These are phyloP conservation scores for Neonectria faginata DNA, from an alignment of 2,329 filamentous ascomycete genomes.

Conservation along the genomic window DNA sequence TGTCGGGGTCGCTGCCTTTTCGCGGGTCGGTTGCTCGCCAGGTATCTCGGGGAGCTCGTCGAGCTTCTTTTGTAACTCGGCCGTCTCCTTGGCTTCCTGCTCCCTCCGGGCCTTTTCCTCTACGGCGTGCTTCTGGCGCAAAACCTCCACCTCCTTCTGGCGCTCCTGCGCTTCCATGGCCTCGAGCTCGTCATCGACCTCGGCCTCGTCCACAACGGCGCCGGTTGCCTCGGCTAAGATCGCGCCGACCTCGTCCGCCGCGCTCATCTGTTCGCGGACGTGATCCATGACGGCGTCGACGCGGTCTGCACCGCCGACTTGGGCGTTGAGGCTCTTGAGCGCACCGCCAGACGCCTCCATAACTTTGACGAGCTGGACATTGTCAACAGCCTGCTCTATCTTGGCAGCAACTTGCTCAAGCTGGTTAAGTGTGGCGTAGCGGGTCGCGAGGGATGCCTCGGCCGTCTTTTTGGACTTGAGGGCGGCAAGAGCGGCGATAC, in stretches of 20 bases:
- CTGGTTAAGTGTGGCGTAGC: conserved; percentile 80
- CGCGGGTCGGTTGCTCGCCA: conserved; percentile 49
- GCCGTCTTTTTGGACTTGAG: conserved; percentile 86
- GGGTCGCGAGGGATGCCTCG: conserved; percentile 77
- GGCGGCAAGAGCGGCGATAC: conserved; percentile 78
- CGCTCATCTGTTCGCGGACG: conserved; percentile 82
- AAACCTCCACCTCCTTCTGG: conserved; percentile 63
- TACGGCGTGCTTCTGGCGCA: conserved; percentile 57
- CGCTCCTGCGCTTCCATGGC: conserved; percentile 73
- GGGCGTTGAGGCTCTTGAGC: conserved; percentile 77
- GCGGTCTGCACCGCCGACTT: conserved; percentile 80
- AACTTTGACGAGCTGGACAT: conserved; percentile 83
- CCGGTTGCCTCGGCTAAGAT: conserved; percentile 75
- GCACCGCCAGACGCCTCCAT: conserved; percentile 84
- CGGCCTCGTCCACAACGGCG: conserved; percentile 76
- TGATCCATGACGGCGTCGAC: conserved; percentile 82
- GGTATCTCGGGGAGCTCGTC: conserved; percentile 61
- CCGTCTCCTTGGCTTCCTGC: conserved; percentile 58
- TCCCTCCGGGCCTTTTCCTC: conserved; percentile 56
- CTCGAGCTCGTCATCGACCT: conserved; percentile 89
- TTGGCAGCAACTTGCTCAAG: conserved; percentile 86
- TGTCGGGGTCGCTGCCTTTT: conserved; percentile 48
- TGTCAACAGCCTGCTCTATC: conserved; percentile 86
- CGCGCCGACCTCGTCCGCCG: conserved; percentile 83
- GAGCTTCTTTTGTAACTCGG: conserved; percentile 64